These are phyloP conservation scores for Aspergillus latus DNA, from an alignment of 2,329 filamentous ascomycete species.

Conservation along the genomic window DNA sequence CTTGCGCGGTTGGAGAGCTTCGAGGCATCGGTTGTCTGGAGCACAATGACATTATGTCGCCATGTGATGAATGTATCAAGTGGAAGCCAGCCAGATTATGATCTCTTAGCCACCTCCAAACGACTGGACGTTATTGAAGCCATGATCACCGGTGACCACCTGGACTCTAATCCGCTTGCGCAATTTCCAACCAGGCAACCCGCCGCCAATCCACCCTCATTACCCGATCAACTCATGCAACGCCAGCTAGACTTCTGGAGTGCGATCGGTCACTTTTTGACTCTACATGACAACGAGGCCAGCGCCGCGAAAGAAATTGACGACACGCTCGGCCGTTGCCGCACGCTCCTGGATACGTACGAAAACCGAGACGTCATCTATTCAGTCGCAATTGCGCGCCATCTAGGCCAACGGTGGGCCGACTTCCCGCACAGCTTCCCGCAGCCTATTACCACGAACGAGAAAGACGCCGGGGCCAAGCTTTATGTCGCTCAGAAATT, in stretches of 20 bases:
- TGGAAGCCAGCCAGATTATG: conserved; percentile 51
- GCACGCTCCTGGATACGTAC: conserved; percentile 70
- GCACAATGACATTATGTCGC: conserved; percentile 56
- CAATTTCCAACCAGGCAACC: conserved; percentile 42
- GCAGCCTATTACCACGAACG: conserved; percentile 60
- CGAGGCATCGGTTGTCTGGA: conserved; percentile 62
- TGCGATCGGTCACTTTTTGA: conserved; percentile 69
- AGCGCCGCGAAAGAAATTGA: conserved; percentile 60
- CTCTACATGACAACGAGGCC: conserved; percentile 61
- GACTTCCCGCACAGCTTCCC: conserved; percentile 58
- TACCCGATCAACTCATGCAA: conserved; percentile 54
- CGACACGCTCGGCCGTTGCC: conserved; percentile 63
- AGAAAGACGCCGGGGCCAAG: conserved; percentile 65
- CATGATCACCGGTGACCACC: conserved; percentile 69
- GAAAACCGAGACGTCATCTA: conserved; percentile 92
- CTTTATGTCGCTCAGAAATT: conserved; percentile 70
- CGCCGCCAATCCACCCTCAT: conserved; percentile 35
- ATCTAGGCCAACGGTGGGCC: conserved; percentile 66
- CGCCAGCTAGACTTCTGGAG: conserved; percentile 82
- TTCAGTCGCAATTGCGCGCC: conserved; percentile 76
- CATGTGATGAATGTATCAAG: conserved; percentile 39
- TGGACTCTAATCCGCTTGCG: conserved; percentile 54
- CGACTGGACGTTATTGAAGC: conserved; percentile 75
- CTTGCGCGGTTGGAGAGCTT: conserved; percentile 49
- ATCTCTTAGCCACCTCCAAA: conserved; percentile 63